Percentiles rank a stretch among this genome's conserved stretches.
These are phyloP conservation scores for Colletotrichum sp. DNA, from an alignment of 2,329 filamentous ascomycete genomes.

Conservation along the genomic window DNA sequence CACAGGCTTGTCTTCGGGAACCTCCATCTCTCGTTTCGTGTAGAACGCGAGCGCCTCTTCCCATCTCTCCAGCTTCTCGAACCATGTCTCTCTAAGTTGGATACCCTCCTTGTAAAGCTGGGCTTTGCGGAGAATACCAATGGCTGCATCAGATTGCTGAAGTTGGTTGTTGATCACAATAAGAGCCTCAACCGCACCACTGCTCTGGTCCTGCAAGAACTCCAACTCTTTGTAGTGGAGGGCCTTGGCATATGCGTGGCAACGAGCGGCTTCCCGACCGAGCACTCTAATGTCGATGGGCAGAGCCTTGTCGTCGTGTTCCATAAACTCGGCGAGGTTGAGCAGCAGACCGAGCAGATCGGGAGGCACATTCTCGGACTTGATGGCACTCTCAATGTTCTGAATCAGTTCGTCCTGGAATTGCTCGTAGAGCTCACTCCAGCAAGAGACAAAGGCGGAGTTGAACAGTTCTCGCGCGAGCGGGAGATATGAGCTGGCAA, in stretches of 20 bases:
- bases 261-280: slow-evolving; percentile 93
- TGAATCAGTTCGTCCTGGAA: slow-evolving; percentile 96
- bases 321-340: slow-evolving; percentile 99
- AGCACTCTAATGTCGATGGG: slow-evolving; percentile 96
- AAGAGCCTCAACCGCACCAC: slow-evolving; percentile 91
- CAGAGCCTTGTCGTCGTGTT: slow-evolving; percentile 97
- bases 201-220: slow-evolving; percentile 96
- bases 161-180: slow-evolving; percentile 99
- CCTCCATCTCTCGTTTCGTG: slow-evolving; percentile 79
- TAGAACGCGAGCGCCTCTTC: slow-evolving; percentile 95
- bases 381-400: slow-evolving; percentile 94
- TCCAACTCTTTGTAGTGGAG: slow-evolving; percentile 99
- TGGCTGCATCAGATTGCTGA: slow-evolving; percentile 97
- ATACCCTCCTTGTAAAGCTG: slow-evolving; percentile 94
- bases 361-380: slow-evolving; percentile 92
- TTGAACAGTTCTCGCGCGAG: slow-evolving; percentile 96
- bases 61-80: slow-evolving; percentile 97
- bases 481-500: slow-evolving; percentile 90
- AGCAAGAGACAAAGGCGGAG: slow-evolving; percentile 97
- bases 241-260: slow-evolving; percentile 97
- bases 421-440: slow-evolving; percentile 96
- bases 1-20: slow-evolving; percentile 57
- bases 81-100: slow-evolving; percentile 97
- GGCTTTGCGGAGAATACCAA: slow-evolving; percentile 95
- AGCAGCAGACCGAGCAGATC: slow-evolving; percentile 93